Conservation (phyloP, 805 yeast species). For the Zygoascus bituminiphila region DNA sequence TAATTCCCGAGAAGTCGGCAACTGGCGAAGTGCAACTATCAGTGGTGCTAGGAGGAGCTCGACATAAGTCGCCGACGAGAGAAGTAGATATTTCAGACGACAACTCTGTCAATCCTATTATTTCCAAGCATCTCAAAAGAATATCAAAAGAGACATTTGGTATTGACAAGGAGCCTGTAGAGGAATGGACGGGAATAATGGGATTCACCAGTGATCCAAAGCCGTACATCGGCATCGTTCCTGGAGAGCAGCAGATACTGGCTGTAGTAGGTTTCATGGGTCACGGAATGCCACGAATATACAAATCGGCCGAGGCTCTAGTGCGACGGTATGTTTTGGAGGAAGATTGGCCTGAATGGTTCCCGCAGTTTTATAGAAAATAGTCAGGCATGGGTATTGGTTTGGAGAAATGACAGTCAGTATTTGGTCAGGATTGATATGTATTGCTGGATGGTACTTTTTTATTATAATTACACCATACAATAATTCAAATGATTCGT, state of each 20-base stretch:
- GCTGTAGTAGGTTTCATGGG: slow-evolving; percentile 41
- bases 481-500: too few species aligned
- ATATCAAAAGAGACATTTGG: slow-evolving; percentile 7
- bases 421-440: too few species aligned
- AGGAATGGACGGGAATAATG: slow-evolving; percentile 41
- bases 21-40: slow-evolving; percentile 1
- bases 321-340: slow-evolving; percentile 15
- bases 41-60: slow-evolving; percentile 16
- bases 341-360: slow-evolving; percentile 15
- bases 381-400: too few species aligned
- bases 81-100: slow-evolving; percentile 14
- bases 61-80: slow-evolving; percentile 9
- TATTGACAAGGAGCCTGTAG: slow-evolving; percentile 9
- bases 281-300: slow-evolving; percentile 45
- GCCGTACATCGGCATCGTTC: slow-evolving; percentile 36
- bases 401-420: too few species aligned
- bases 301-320: slow-evolving; percentile 34
- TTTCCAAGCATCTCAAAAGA: slow-evolving; percentile 6
- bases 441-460: too few species aligned
- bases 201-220: slow-evolving; percentile 32
- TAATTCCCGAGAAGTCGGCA: slow-evolving; percentile 9
- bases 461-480: too few species aligned
- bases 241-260: background rate
- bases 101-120: slow-evolving; percentile 3
- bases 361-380: slow-evolving; percentile 8